A percentile compares a stretch with the other conserved stretches of the same genome.
Conservation (phyloP, 2,329 filamentous ascomycete species). For the Aspergillus texensis region DNA sequence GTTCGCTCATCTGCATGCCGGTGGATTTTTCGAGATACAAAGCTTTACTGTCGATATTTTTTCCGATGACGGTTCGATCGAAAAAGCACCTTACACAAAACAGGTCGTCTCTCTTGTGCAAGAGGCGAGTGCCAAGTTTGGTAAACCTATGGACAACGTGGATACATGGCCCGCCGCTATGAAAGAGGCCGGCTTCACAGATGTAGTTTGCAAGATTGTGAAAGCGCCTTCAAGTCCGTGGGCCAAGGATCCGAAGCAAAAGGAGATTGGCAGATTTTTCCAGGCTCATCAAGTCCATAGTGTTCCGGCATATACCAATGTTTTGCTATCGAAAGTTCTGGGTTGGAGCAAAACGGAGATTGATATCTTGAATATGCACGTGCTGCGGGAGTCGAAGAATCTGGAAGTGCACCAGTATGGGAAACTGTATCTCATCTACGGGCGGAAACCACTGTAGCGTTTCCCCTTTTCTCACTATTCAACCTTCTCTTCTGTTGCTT, state of each 20-base stretch:
- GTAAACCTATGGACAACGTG: slow-evolving; percentile 36
- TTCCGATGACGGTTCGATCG: slow-evolving; percentile 31
- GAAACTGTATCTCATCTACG: slow-evolving; percentile 1
- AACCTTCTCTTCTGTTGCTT: background rate
- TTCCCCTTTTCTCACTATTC: background rate
- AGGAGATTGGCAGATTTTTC: slow-evolving; percentile 35
- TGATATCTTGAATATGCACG: background rate
- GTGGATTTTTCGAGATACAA: slow-evolving; percentile 56
- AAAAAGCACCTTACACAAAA: slow-evolving; percentile 29
- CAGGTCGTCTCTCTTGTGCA: slow-evolving; percentile 23
- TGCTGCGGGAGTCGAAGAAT: background rate
- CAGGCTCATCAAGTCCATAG: slow-evolving; percentile 20
- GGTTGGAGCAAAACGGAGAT: background rate
- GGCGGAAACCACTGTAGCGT: background rate
- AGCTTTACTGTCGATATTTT: slow-evolving; percentile 29
- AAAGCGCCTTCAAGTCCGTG: slow-evolving; percentile 52
- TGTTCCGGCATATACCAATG: background rate
- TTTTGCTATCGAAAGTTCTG: background rate
- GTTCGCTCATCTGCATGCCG: slow-evolving; percentile 44
- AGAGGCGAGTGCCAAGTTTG: slow-evolving; percentile 33
- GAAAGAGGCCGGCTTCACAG: slow-evolving; percentile 55
- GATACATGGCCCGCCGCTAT: slow-evolving; percentile 44
- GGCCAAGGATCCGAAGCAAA: slow-evolving; percentile 50
- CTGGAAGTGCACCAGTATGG: slow-evolving; percentile 1
- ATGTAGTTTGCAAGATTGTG: slow-evolving; percentile 52